Base-by-base conservation (phyloP, 495 filamentous ascomycete species). In the Aspergillus panamensis region DNA sequence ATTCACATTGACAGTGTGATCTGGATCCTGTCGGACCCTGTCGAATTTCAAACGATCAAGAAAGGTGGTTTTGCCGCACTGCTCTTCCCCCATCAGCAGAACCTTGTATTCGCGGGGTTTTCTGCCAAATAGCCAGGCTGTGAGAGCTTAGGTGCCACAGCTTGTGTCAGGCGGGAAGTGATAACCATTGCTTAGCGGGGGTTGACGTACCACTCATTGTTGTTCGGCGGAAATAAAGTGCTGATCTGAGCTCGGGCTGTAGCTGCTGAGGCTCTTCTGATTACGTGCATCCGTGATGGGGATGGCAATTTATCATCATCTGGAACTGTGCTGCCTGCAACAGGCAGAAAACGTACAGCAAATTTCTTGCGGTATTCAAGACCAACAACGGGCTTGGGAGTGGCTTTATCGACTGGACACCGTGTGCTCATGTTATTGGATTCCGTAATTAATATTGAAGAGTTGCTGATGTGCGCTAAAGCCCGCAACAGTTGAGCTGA, bases 61-160 rank as follows among this genome's bases (percentile, higher is more conserved):
- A 30, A 54, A 45, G 7, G 13, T 54, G 3, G 51, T 54, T 9
- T 54, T 54, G 20, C 51, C 51, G n/a, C 21, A 32, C 25, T 21
- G 21, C 21, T 45, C n/a, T 2, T 54, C 40, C 20, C 51, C 51
- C 1, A 54, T 5, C 3, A 54, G 29, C 4, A 54, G 40, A 14
- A 54, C 51, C 25, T 30, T 42, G 51, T 45, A 33, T 12, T 12
- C 17, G 9, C 12, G 5, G 16, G 19, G 16, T 4, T 6, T 12
- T 1, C 9, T 2, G 39, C 51, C 51, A 30, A 32, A 45, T 16
- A 52, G 50, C 51, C 51, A 45, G 16, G 31, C 31, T 19, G 25
- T 20, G 9, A 53, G 3, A 30, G 20, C 51, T 53, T 35, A 19
- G 13, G 31, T 1, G 29, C 14, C 14, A n/a, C n/a, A n/a, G n/a